Evolutionary conservation across 2,329 filamentous ascomycete species (phyloP), one percentile per base, ranked within the genome.

Genomic region (Juglanconis oblonga): DNA sequence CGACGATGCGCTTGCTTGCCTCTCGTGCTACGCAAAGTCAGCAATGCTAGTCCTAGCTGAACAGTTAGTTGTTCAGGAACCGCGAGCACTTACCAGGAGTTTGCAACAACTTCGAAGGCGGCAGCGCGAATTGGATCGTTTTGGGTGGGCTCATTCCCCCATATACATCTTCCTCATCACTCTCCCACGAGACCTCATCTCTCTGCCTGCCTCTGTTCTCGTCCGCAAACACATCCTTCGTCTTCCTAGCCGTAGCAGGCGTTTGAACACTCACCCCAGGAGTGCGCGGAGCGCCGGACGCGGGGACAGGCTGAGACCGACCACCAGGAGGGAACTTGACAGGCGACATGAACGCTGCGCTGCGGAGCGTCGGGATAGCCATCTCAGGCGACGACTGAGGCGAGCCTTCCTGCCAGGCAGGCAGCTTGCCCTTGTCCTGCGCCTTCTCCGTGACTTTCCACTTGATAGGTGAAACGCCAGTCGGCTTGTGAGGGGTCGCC

Each of bases 191-290:
- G 59, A 87, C 85, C 56, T 85, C 82, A 17, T 58, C 57, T 60
- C 71, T 76, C 33, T 73, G 71, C 59, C 67, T 11, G 60, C 66
- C 11, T 68, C 67, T 66, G 33, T 71, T 58, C 17, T 67, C 68
- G 7, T 66, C 61, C 31, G 71, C 72, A 63, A 83, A 82, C 2
- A 80, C 76, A 55, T 87, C 82, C 45, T 74, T 77, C 54, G 79
- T 74, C 73, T 81, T 79, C 67, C 75, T 76, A 24, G 75, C 74
- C 45, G 79, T 79, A 1, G 78, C 81, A 0, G 92, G 92, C 2
- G 92, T 96, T 71, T 92, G 86, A 24, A 97, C 90, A 68, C 91
- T 96, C 40, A 96, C 83, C 0, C 94, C 94, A 0, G 92, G 92
- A 4, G 90, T 93, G 51, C 90, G 76, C 44, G 89, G 85, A 1